Conservation (phyloP, 257 asterid genomes). For the Plantago elongata region DNA sequence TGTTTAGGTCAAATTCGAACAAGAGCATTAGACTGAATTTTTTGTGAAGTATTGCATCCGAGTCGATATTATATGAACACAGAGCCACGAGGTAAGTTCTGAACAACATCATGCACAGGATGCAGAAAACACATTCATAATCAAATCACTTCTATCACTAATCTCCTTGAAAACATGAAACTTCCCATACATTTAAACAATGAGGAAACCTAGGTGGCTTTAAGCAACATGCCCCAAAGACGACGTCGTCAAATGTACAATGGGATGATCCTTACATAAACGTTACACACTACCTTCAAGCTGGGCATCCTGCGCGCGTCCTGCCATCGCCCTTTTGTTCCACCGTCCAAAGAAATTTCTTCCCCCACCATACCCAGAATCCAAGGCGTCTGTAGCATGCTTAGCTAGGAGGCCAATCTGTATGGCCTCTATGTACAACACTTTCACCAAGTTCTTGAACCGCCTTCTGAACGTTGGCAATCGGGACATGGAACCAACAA, state of each 20-base stretch:
- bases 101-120: not conserved
- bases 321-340: conserved; percentile 9
- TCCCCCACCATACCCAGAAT: conserved; percentile 19
- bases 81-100: not conserved
- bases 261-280: no score
- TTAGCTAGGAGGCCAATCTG: conserved; percentile 33
- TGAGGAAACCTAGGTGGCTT: no score
- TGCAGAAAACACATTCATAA: not conserved
- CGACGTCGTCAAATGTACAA: no score
- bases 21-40: no score
- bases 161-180: not conserved
- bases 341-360: conserved; percentile 25
- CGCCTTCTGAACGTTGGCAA: conserved; percentile 78
- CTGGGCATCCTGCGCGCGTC: conserved; percentile 1
- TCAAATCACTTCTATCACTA: not conserved
- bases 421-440: conserved; percentile 53
- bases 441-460: conserved; percentile 56
- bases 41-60: no score
- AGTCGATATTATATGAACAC: no score
- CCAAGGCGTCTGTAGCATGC: conserved; percentile 14
- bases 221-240: no score
- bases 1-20: no score
- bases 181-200: no score
- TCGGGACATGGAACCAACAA: conserved; percentile 66
- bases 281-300: not conserved